These are phyloP conservation scores for Setaria viridis DNA, from an alignment of 202 grass and related monocot species.

Conservation along the genomic window DNA sequence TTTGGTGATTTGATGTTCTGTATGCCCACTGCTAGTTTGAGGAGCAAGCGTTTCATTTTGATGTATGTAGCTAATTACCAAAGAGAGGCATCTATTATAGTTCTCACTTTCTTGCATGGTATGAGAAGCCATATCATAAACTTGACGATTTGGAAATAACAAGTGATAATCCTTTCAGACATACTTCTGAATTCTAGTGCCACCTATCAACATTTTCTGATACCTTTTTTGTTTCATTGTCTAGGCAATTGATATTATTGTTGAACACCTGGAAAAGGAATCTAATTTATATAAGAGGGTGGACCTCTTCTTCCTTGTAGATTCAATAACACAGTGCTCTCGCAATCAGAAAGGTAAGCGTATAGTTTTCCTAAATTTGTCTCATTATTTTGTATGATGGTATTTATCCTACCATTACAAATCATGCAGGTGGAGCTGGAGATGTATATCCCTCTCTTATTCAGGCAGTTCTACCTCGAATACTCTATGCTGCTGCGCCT, in stretches of 20 bases:
- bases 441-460: constrained; percentile 85
- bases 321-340: constrained; percentile 96
- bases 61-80: constrained; percentile 1
- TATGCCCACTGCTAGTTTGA: constrained; percentile 15
- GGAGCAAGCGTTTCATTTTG: constrained; percentile 2
- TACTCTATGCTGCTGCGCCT: constrained; percentile 83
- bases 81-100: constrained; percentile 9
- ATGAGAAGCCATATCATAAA: not conserved
- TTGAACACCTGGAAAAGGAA: constrained; percentile 84
- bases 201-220: constrained; percentile 35
- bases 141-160: constrained; percentile 31
- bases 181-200: constrained; percentile 10
- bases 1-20: constrained; percentile 34
- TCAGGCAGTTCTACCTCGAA: constrained; percentile 77
- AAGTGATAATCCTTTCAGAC: not conserved
- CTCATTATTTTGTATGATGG: constrained; percentile 13
- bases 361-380: not conserved
- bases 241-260: constrained; percentile 82
- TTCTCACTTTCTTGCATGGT: constrained; percentile 1
- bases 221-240: constrained; percentile 36
- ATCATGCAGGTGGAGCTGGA: constrained; percentile 72
- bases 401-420: constrained; percentile 33
- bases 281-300: constrained; percentile 84
- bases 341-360: constrained; percentile 73
- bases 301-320: constrained; percentile 94